A percentile compares a stretch with the other conserved stretches of the same genome.
phyloP scores from a whole-genome alignment of 441 rosid genomes.

The Flueggea neowawraea region DNA sequence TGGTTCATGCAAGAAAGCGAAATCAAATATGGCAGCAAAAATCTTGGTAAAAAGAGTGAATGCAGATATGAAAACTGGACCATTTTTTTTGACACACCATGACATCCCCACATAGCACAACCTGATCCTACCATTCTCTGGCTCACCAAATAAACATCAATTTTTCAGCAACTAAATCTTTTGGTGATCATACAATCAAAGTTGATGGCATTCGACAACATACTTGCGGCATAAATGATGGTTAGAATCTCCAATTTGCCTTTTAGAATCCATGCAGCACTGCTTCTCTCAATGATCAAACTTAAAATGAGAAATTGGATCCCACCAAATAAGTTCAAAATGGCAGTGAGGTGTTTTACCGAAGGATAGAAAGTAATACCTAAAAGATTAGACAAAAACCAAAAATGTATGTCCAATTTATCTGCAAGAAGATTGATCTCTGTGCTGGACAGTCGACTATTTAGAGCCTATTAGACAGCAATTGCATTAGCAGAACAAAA shows the following conservation, averaged over 20 bases:
- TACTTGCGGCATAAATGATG: slow-evolving; percentile 20
- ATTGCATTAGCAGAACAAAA: no score
- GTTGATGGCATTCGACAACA: no score
- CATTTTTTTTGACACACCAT: slow-evolving; percentile 73
- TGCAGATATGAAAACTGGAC: slow-evolving; percentile 68
- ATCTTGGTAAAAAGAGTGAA: slow-evolving; percentile 64
- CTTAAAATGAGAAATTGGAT: slow-evolving; percentile 47
- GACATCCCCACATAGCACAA: slow-evolving; percentile 61
- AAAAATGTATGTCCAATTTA: no score
- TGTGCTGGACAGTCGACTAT: no score
- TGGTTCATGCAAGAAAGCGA: slow-evolving; percentile 53
- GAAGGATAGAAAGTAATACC: no score
- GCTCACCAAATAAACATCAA: slow-evolving; percentile 2
- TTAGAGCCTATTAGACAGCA: no score
- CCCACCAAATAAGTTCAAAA: slow-evolving; percentile 54
- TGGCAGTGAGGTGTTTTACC: no score
- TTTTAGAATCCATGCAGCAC: slow-evolving; percentile 43
- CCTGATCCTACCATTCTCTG: slow-evolving; percentile 64
- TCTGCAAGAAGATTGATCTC: no score
- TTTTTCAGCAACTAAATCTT: neutral
- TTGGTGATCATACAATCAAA: no score
- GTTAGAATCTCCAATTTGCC: slow-evolving; percentile 43
- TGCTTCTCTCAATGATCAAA: slow-evolving; percentile 27
- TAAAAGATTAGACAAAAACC: no score
- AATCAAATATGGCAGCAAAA: slow-evolving; percentile 50